These are phyloP conservation scores for Collybia nuda DNA, from an alignment of 768 basidiomycete species.

Conservation along the genomic window DNA sequence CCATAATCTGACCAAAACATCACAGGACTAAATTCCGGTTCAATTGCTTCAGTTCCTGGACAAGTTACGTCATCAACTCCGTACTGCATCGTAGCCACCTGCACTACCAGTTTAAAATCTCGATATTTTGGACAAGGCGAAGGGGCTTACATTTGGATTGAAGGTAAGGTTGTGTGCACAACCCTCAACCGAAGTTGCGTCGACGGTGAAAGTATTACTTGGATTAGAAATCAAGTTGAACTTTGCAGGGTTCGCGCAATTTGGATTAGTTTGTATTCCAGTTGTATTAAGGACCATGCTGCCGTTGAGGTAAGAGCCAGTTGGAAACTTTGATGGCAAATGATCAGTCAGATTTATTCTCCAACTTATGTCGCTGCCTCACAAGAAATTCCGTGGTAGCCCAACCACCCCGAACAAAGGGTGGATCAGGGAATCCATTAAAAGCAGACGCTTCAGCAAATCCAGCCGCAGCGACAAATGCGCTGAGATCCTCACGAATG, in stretches of 20 bases:
- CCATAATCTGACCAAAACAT: conserved; percentile 51
- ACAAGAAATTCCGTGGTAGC: conserved; percentile 54
- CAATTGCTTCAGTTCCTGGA: conserved; percentile 26
- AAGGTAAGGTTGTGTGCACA: conserved; percentile 41
- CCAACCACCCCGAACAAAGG: conserved; percentile 54
- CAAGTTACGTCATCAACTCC: conserved; percentile 41
- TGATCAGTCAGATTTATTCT: background rate
- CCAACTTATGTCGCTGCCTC: conserved; percentile 3
- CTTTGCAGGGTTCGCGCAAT: conserved; percentile 42
- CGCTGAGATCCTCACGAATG: conserved; percentile 40
- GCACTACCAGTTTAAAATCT: background rate
- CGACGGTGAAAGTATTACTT: conserved; percentile 32
- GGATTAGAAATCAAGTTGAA: conserved; percentile 18
- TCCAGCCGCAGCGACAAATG: conserved; percentile 62
- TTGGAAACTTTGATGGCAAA: conserved; percentile 36
- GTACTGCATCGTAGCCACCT: conserved; percentile 47
- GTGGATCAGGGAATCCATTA: conserved; percentile 51
- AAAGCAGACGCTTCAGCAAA: conserved; percentile 46
- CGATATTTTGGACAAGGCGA: background rate
- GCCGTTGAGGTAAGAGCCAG: conserved; percentile 45
- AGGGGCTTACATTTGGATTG: conserved; percentile 28
- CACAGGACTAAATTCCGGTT: conserved; percentile 47
- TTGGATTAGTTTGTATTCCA: conserved; percentile 43
- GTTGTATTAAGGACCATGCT: conserved; percentile 52
- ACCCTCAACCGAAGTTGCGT: conserved; percentile 45